Evolutionary conservation across 805 yeast genomes (phyloP).

Genomic region (Kregervanrija fluxuum): DNA sequence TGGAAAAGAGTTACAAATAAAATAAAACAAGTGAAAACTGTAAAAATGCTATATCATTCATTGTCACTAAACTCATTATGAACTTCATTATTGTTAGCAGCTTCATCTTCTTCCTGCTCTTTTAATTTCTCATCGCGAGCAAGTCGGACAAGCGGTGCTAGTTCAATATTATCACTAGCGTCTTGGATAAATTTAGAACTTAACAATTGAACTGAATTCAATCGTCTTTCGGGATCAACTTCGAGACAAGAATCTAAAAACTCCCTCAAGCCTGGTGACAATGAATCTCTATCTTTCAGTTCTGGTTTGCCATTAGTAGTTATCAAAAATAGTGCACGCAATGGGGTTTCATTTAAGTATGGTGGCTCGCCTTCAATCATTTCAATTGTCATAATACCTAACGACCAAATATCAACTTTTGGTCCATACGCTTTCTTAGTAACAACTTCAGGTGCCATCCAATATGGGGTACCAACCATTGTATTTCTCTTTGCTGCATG

Average conservation of each 20-base stretch:
- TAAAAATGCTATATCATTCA: not conserved
- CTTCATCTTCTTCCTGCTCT: slow-evolving; percentile 18
- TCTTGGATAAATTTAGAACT: slow-evolving; percentile 55
- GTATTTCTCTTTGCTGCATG: slow-evolving; percentile 69
- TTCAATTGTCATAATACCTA: slow-evolving; percentile 81
- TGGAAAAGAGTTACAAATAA: not conserved
- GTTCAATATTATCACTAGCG: slow-evolving; percentile 52
- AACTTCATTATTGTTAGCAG: not conserved
- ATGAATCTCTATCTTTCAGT: slow-evolving; percentile 63
- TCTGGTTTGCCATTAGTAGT: slow-evolving; percentile 80
- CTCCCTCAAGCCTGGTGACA: slow-evolving; percentile 55
- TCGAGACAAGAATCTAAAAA: slow-evolving; percentile 75
- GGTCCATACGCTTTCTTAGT: slow-evolving; percentile 75
- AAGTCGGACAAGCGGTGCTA: slow-evolving; percentile 68
- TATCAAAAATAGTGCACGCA: slow-evolving; percentile 67
- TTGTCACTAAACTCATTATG: not conserved
- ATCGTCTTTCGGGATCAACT: slow-evolving; percentile 77
- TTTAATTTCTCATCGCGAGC: slow-evolving; percentile 58
- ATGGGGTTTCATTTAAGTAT: slow-evolving; percentile 70
- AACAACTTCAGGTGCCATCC: slow-evolving; percentile 90
- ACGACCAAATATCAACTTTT: slow-evolving; percentile 76
- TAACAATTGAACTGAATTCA: slow-evolving; percentile 67
- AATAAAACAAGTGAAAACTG: not conserved
- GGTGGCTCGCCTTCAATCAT: slow-evolving; percentile 88
- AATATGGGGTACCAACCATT: slow-evolving; percentile 84